Evolutionary conservation across 108 stramenopile genomes (phyloP), one percentile per base, ranked within the genome.

Genomic region (Parietichytrium sp.): DNA sequence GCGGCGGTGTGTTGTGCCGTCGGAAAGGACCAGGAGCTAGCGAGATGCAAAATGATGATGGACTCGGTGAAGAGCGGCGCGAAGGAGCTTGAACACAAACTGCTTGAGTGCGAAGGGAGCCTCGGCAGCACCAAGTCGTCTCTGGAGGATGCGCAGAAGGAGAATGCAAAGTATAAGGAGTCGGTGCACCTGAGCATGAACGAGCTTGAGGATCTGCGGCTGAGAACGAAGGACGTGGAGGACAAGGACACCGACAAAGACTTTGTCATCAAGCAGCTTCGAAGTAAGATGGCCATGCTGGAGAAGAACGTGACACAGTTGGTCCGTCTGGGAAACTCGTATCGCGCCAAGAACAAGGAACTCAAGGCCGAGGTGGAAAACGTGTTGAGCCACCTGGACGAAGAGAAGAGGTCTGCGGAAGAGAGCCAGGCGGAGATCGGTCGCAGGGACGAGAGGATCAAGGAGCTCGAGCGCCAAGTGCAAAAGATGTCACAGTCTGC

Each of bases 221-320:
- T n/a, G 61, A 16, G 61, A 16, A 42, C 61, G 42, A 33, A 42
- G 23, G n/a, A 72, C 33, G 61, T 42, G 6, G 42, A 45, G 1
- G 61, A 72, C 61, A 72, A 42, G 38, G 36, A 45, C 42, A 45
- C 61, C 20, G 61, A 72, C 33, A 72, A 72, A 20, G 61, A 72
- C 38, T n/a, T n/a, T n/a, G n/a, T n/a, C n/a, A n/a, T n/a, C n/a
- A n/a, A n/a, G n/a, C n/a, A n/a, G n/a, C n/a, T n/a, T n/a, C n/a
- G n/a, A n/a, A 72, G 38, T 6, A 6, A 7, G 0, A n/a, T 72
- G 29, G 20, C 61, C 38, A 72, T 23, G 42, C 42, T 72, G 1
- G 6, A 72, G 61, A 33, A 42, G 20, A 72, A 72, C 42, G 45
- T 45, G 3, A 72, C 61, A 33, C 36, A 72, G 33, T 42, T 72